A percentile compares a stretch with the other conserved stretches of the same genome.
Evolutionary conservation across 176 grass and related monocot species (phyloP).

Genomic region (Oryza coarctata): DNA sequence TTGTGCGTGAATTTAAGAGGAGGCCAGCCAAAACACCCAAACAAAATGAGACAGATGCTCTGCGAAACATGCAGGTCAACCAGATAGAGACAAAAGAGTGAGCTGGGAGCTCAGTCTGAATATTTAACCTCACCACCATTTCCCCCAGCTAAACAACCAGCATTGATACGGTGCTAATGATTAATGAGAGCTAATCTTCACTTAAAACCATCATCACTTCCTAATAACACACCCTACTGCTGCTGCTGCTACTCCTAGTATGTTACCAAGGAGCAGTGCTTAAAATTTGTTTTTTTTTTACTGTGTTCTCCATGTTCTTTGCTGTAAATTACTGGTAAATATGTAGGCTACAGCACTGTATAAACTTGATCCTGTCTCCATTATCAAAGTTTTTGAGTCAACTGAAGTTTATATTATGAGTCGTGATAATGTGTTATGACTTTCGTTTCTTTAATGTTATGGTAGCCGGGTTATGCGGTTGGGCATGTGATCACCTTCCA

Average conservation of each 20-base stretch:
- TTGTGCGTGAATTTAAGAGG: background rate
- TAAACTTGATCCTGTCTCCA: background rate
- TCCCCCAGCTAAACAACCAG: background rate
- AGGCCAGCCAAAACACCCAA: background rate
- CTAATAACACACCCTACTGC: too few relatives aligned
- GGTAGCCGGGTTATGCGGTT: background rate
- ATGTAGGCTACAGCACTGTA: background rate
- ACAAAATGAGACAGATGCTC: constrained; percentile 31
- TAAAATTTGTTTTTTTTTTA: too few relatives aligned
- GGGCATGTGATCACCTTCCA: background rate
- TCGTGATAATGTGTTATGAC: background rate
- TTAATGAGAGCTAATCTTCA: background rate
- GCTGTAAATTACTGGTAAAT: background rate
- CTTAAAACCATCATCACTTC: background rate
- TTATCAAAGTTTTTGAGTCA: background rate
- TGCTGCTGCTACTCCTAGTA: too few relatives aligned
- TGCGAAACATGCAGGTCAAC: constrained; percentile 1
- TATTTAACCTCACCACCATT: background rate
- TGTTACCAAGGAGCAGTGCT: too few relatives aligned
- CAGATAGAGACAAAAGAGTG: constrained; percentile 30
- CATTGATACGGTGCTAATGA: background rate
- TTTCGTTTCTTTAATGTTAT: background rate
- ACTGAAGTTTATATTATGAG: background rate
- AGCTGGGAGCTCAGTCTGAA: constrained; percentile 6
- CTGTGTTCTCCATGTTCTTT: background rate